Percentiles rank a stretch among this genome's conserved stretches.
Conservation (phyloP, 1,139 yeast genomes). For the Hyphopichia buzzinii region DNA sequence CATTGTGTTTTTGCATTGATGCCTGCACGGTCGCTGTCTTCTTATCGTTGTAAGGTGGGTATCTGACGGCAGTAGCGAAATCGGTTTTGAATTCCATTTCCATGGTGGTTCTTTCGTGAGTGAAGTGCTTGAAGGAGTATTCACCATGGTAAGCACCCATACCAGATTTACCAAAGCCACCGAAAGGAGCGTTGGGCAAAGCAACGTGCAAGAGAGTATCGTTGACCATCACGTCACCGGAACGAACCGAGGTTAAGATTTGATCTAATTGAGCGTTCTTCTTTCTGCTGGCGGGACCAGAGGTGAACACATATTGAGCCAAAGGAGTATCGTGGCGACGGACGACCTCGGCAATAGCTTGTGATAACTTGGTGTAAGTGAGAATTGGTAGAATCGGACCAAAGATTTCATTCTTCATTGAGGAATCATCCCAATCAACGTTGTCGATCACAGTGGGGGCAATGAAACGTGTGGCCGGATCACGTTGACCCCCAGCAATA, state of each 20-base stretch:
- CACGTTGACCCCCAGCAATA: constrained; percentile 56
- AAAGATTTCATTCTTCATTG: constrained; percentile 78
- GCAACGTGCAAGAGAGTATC: constrained; percentile 76
- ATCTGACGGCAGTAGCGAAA: constrained; percentile 53
- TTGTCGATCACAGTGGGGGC: constrained; percentile 69
- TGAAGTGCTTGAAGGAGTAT: constrained; percentile 68
- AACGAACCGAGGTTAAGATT: constrained; percentile 56
- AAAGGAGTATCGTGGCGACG: constrained; percentile 78
- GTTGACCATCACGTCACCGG: constrained; percentile 74
- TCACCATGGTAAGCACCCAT: constrained; percentile 76
- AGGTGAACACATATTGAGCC: constrained; percentile 74
- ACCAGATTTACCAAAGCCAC: constrained; percentile 89
- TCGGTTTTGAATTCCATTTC: constrained; percentile 72
- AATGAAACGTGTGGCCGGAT: constrained; percentile 48
- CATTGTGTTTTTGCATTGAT: constrained; percentile 26
- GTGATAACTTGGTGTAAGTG: constrained; percentile 47
- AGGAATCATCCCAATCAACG: constrained; percentile 62
- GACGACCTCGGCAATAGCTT: constrained; percentile 48
- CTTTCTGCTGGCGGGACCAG: constrained; percentile 29
- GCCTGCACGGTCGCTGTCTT: constrained; percentile 30
- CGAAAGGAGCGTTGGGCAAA: constrained; percentile 77
- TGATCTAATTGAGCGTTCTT: constrained; percentile 49
- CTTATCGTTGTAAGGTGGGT: constrained; percentile 57
- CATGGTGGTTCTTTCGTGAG: constrained; percentile 72
- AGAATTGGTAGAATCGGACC: constrained; percentile 85